Percentiles rank a stretch among this genome's conserved stretches.
Conservation (phyloP, 2,329 filamentous ascomycete species). For the Cyphellophora europaea region DNA sequence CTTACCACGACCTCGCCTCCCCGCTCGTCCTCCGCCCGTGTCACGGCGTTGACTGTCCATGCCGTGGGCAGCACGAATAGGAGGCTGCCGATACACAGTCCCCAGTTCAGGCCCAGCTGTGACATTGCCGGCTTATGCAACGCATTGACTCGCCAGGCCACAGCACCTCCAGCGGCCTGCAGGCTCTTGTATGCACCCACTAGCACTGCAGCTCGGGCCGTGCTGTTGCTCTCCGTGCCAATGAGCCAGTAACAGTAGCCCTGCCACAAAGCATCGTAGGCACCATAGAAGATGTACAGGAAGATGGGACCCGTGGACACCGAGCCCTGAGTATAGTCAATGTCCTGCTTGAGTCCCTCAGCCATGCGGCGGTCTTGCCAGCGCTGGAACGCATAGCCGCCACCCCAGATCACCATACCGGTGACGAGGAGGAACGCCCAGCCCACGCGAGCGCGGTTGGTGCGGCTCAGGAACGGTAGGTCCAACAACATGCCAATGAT, state of each 20-base stretch:
- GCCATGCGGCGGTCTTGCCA: conserved; percentile 40
- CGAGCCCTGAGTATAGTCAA: conserved; percentile 38
- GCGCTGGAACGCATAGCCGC: conserved; percentile 57
- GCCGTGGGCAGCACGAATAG: conserved; percentile 49
- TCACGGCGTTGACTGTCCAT: conserved; percentile 29
- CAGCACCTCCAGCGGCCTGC: conserved; percentile 75
- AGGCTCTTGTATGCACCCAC: conserved; percentile 48
- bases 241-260: conserved; percentile 55
- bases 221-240: conserved; percentile 35
- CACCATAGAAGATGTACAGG: conserved; percentile 62
- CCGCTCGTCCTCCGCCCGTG: conserved; percentile 4
- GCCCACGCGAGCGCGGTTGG: conserved; percentile 36
- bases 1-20: neutral
- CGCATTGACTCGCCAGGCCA: conserved; percentile 29
- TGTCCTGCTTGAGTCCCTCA: conserved; percentile 31
- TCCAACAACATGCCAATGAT: conserved; percentile 40
- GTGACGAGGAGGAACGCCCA: conserved; percentile 39
- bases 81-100: conserved; percentile 61
- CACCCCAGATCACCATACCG: conserved; percentile 48
- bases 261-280: conserved; percentile 61
- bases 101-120: conserved; percentile 71
- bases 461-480: conserved; percentile 32
- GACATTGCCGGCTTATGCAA: conserved; percentile 47
- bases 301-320: conserved; percentile 55
- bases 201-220: conserved; percentile 32